Evolutionary conservation across 352 stramenopile genomes (phyloP), one percentile per base, ranked within the genome.

Genomic region (Globisporangium uncinulatum): DNA sequence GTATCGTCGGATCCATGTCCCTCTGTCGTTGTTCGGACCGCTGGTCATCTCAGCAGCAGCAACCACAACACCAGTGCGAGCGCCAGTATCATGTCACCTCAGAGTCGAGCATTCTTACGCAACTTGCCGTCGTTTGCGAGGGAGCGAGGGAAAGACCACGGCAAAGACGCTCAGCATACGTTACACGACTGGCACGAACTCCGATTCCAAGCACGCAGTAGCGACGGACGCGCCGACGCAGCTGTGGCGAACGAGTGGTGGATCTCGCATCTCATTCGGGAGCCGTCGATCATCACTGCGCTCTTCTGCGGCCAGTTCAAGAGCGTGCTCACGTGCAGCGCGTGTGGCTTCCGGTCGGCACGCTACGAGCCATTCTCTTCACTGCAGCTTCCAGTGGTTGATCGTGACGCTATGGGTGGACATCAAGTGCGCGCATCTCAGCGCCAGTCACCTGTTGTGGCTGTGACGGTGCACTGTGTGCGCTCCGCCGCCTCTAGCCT

Each of bases 261-360:
- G 97, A 74, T 87, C 9, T 94, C 97, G 47, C 94, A 99, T 66
- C 76, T 99, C 21, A 79, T 96, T 46, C 63, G 92, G 45, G 96
- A 99, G 59, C 82, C 97, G 29, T 98, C 87, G 13, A 90, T 99
- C 17, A 86, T 99, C 49, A 96, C 97, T 2, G 87, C 89, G 17
- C 74, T 99, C 1, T 99, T 99, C 61, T 94, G 80, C 14, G 97
- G 97, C 0, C 97, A 99, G 71, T 99, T 98, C 71, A 98, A 98
- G 69, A 97, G 86, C 61, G 71, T 92, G 14, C 65, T 98, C 13
- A 89, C 73, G 15, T 99, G 97, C 61, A 69, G 74, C 29, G 66
- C 55, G 0, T 99, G 97, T 71, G 83, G 79, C 6, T 89, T 96
- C 47, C 78, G 67, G 10, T 92, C 75, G 5, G 70, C 80, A 13